A percentile compares a stretch with the other conserved stretches of the same genome.
phyloP scores from a whole-genome alignment of 1,284 basidiomycete species.

The Cerioporus squamosus region DNA sequence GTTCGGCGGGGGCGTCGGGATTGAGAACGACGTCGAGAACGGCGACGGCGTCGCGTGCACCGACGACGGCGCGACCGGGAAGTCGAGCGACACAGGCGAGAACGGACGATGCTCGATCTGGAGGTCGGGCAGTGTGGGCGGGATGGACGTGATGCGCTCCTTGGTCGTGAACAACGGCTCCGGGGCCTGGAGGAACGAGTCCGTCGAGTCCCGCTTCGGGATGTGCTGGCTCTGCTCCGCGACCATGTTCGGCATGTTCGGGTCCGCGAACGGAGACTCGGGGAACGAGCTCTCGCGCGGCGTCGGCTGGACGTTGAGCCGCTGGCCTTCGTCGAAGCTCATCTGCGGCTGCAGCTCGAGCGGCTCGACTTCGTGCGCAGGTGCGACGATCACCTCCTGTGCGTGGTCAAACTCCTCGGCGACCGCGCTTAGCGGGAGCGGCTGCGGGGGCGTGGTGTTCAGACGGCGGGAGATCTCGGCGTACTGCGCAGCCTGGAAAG shows the following conservation, averaged over 20 bases:
- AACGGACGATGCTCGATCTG: slow-evolving; percentile 36
- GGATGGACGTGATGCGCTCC: slow-evolving; percentile 50
- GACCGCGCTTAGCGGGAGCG: slow-evolving; percentile 37
- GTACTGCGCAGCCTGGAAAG: slow-evolving; percentile 75
- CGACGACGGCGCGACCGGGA: slow-evolving; percentile 30
- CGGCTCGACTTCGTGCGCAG: slow-evolving; percentile 10
- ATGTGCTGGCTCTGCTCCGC: slow-evolving; percentile 30
- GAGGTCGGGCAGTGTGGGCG: slow-evolving; percentile 61
- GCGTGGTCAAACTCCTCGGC: slow-evolving; percentile 30
- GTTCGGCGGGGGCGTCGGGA: slow-evolving; percentile 28
- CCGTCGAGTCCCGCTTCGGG: slow-evolving; percentile 36
- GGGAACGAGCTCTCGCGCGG: slow-evolving; percentile 20
- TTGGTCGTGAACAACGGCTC: slow-evolving; percentile 40
- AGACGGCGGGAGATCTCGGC: slow-evolving; percentile 66
- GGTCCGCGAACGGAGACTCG: slow-evolving; percentile 31
- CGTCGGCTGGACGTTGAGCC: slow-evolving; percentile 12
- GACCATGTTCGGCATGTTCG: slow-evolving; percentile 23
- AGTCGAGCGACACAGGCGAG: slow-evolving; percentile 42
- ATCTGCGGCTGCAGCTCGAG: slow-evolving; percentile 18
- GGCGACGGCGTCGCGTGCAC: slow-evolving; percentile 32
- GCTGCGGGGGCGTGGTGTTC: slow-evolving; percentile 47
- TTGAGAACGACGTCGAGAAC: slow-evolving; percentile 27
- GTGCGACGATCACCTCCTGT: slow-evolving; percentile 8
- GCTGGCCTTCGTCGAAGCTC: slow-evolving; percentile 17
- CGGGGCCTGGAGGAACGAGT: slow-evolving; percentile 46